phyloP scores from a whole-genome alignment of 1,284 basidiomycete species.

The Nidula niveotomentosa region DNA sequence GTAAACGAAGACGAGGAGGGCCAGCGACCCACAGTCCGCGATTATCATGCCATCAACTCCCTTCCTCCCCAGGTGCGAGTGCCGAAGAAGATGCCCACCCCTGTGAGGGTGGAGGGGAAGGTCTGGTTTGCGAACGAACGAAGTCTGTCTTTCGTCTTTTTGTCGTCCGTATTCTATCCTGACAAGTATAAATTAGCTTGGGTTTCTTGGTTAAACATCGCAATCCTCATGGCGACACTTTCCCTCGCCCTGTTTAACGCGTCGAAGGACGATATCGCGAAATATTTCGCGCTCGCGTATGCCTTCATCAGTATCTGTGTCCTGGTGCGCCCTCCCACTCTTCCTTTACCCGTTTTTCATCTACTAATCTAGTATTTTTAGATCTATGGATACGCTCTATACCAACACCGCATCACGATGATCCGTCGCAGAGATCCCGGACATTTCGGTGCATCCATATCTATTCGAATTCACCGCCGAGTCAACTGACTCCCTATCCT shows the following conservation, averaged over 20 bases:
- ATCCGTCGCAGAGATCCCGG: conserved; percentile 92
- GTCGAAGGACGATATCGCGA: conserved; percentile 73
- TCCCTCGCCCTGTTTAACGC: conserved; percentile 89
- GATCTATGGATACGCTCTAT: conserved; percentile 87
- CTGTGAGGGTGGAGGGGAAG: conserved; percentile 93
- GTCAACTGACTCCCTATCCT: background rate
- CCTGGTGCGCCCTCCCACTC: conserved; percentile 41
- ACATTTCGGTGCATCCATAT: conserved; percentile 73
- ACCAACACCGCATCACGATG: conserved; percentile 89
- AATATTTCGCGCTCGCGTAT: conserved; percentile 84
- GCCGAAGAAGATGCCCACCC: conserved; percentile 87
- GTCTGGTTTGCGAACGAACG: conserved; percentile 99
- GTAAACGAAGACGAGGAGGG: conserved; percentile 49
- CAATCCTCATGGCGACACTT: conserved; percentile 84
- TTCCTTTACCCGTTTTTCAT: background rate
- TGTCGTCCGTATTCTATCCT: background rate
- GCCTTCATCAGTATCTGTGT: conserved; percentile 75
- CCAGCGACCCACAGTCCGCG: conserved; percentile 57
- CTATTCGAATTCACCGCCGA: background rate
- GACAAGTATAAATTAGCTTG: conserved; percentile 58
- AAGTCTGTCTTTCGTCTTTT: conserved; percentile 47
- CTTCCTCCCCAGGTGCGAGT: conserved; percentile 62
- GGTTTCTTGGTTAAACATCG: conserved; percentile 89
- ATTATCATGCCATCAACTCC: conserved; percentile 70
- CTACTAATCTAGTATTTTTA: conserved; percentile 20